Evolutionary conservation across 495 filamentous ascomycete genomes (phyloP).

Genomic region (Bacidia gigantensis): DNA sequence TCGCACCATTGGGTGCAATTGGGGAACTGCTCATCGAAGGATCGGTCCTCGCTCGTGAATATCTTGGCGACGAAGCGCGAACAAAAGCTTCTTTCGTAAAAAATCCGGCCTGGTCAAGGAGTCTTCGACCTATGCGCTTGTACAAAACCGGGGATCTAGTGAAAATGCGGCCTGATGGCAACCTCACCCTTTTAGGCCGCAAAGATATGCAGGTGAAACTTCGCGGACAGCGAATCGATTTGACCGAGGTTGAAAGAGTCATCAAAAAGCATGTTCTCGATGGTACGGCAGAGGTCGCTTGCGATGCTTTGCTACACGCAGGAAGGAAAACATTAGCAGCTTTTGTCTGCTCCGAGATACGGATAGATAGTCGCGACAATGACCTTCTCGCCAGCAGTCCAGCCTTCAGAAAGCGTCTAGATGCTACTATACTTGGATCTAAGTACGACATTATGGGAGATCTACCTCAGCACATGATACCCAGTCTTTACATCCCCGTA

Average conservation of each 20-base stretch:
- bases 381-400: background rate
- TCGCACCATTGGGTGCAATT: constrained; percentile 30
- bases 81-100: constrained; percentile 14
- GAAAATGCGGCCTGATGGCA: constrained; percentile 24
- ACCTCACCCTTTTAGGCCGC: constrained; percentile 30
- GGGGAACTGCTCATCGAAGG: constrained; percentile 31
- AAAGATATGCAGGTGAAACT: constrained; percentile 38
- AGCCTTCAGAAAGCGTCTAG: background rate
- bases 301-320: background rate
- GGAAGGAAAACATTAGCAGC: background rate
- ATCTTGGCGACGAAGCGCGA: constrained; percentile 20
- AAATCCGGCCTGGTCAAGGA: background rate
- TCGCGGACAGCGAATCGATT: constrained; percentile 35
- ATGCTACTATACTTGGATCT: constrained; percentile 3
- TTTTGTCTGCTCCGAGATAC: background rate
- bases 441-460: constrained; percentile 20
- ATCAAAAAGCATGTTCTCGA: constrained; percentile 10
- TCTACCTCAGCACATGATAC: constrained; percentile 31
- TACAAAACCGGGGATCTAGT: constrained; percentile 37
- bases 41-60: constrained; percentile 20
- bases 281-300: background rate
- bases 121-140: constrained; percentile 26
- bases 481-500: constrained; percentile 25
- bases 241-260: constrained; percentile 36
- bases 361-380: background rate